These are phyloP conservation scores for Boletus subcaerulescens DNA, from an alignment of 768 basidiomycete species.

Conservation along the genomic window DNA sequence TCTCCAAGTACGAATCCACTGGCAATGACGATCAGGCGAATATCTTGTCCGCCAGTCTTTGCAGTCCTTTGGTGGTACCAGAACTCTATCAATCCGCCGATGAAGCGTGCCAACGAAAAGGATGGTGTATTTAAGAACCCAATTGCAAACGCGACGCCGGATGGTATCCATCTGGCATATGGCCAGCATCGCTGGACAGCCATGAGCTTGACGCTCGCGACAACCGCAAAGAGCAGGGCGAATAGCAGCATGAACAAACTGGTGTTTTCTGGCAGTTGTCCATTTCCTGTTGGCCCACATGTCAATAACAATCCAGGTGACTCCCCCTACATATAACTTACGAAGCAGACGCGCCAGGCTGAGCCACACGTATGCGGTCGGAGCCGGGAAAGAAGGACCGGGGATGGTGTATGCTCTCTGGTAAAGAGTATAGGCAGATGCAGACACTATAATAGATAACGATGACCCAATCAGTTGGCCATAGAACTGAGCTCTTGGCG, in stretches of 20 bases:
- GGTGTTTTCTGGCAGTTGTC: constrained; percentile 75
- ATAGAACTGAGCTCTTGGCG: constrained; percentile 91
- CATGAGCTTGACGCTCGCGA: constrained; percentile 67
- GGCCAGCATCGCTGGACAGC: constrained; percentile 45
- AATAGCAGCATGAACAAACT: constrained; percentile 77
- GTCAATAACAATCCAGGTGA: neutral
- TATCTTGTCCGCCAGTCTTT: constrained; percentile 52
- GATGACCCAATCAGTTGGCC: constrained; percentile 90
- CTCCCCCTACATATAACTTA: constrained; percentile 38
- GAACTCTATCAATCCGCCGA: constrained; percentile 84
- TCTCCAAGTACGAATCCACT: constrained; percentile 97
- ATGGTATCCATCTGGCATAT: constrained; percentile 80
- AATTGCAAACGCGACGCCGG: constrained; percentile 92
- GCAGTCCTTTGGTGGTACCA: constrained; percentile 54
- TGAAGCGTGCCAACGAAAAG: constrained; percentile 86
- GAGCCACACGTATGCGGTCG: constrained; percentile 93
- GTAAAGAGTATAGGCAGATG: constrained; percentile 85
- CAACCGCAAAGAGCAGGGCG: constrained; percentile 63
- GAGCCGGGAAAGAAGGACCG: constrained; percentile 93
- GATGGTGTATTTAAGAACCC: constrained; percentile 95
- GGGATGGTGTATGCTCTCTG: constrained; percentile 86
- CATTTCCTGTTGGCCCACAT: constrained; percentile 55
- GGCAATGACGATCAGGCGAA: constrained; percentile 80
- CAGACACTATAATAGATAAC: constrained; percentile 84
- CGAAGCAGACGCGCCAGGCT: constrained; percentile 72